Evolutionary conservation across 2,329 filamentous ascomycete genomes (phyloP), one percentile per base, ranked within the genome.

Genomic region (Thyridium curvatum): DNA sequence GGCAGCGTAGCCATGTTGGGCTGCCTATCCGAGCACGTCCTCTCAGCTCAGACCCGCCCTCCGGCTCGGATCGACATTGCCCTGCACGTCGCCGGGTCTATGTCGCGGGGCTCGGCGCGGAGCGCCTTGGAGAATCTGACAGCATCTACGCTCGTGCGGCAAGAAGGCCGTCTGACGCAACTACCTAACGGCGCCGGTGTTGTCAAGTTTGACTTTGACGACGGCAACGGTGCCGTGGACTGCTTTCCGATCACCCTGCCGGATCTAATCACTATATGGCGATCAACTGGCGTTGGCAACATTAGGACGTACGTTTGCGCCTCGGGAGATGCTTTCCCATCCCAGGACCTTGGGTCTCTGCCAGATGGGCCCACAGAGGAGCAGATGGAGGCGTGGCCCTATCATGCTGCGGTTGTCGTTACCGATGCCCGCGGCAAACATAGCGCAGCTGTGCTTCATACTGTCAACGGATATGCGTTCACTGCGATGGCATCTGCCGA

Each of bases 241-340:
- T 49, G 49, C 35, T 39, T 45, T 16, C 45, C 44, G 12, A 37
- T 48, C 12, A 46, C 44, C 4, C 38, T 51, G n/a, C 46, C 48
- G 1, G 46, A 52, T 31, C 42, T 52, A 9, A 41, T 53, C n/a
- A 52, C 50, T 2, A 40, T 51, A 3, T 43, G 35, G 40, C 46
- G 41, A 34, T 42, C 44, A 2, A 48, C 46, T 2, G 18, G 36
- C 3, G 42, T 49, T 5, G 8, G 15, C 5, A 41, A 48, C 30
- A 45, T 53, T 14, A 32, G 41, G 8, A 51, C 46, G 2, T 51
- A 26, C 21, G 21, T 26, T 10, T 10, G 10, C 21, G 21, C 21
- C 6, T 26, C 21, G 21, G 21, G 21, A 26, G 21, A 26, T 26
- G 21, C 21, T 6, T 26, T 26, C 21, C 21, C 21, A 26, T 6